Percentiles rank a stretch among this genome's conserved stretches.
Evolutionary conservation across 306 rosid genomes (phyloP).

Genomic region (Dryas drummondii): DNA sequence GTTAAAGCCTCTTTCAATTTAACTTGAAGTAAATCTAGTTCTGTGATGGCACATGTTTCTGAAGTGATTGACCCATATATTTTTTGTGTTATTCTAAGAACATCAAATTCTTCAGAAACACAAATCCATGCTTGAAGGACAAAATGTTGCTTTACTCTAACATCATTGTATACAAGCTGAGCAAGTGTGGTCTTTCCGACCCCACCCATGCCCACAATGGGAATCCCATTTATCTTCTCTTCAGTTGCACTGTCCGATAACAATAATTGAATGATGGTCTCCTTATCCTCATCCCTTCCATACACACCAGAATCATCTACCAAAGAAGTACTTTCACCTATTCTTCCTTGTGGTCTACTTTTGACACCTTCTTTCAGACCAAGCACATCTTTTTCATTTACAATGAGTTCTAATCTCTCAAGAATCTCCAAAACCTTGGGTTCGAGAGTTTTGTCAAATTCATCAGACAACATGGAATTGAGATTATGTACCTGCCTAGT

Average conservation of each 20-base stretch:
- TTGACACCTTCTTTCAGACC: not conserved
- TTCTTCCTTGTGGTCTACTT: not conserved
- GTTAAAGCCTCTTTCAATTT: not conserved
- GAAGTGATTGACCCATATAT: not conserved
- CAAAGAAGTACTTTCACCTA: not conserved
- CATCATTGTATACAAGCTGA: not conserved
- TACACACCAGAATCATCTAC: not conserved
- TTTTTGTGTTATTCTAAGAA: not conserved
- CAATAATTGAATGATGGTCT: not conserved
- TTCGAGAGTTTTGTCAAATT: too few relatives aligned
- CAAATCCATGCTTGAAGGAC: not conserved
- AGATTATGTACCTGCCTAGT: not conserved
- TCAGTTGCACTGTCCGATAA: not conserved
- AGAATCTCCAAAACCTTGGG: too few relatives aligned
- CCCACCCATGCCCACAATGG: not conserved
- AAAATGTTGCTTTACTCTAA: not conserved
- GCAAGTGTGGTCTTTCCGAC: not conserved
- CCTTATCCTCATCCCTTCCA: not conserved
- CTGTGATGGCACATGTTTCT: not conserved
- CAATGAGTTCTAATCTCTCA: not conserved
- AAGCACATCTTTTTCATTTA: not conserved
- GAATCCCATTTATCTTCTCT: not conserved
- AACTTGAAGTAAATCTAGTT: not conserved
- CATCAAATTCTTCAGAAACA: not conserved
- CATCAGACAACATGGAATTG: not conserved